phyloP scores from a whole-genome alignment of 495 filamentous ascomycete genomes.

The Trichoderma reesei region DNA sequence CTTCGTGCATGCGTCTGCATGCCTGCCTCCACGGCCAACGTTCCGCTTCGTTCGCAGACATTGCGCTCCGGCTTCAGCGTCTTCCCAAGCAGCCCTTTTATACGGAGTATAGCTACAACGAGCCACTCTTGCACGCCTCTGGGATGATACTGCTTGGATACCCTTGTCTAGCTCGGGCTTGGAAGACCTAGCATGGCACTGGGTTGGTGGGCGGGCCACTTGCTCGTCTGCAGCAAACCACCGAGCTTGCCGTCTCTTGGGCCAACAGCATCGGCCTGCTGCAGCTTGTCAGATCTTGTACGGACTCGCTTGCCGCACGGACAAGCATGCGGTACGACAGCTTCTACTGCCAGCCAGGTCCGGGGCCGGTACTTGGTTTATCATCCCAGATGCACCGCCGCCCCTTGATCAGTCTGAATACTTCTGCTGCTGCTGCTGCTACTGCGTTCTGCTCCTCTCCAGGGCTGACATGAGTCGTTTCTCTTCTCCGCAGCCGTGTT shows the following conservation, averaged over 20 bases:
- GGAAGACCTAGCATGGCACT: background rate
- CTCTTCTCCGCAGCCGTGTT: background rate
- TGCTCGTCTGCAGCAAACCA: constrained; percentile 7
- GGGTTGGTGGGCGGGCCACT: constrained; percentile 1
- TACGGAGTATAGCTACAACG: background rate
- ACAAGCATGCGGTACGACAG: background rate
- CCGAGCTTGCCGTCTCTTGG: constrained; percentile 3
- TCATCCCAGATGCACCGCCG: constrained; percentile 3
- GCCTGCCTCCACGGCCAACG: constrained; percentile 1
- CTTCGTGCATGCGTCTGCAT: constrained; percentile 5
- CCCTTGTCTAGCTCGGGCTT: background rate
- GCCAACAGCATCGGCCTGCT: constrained; percentile 6
- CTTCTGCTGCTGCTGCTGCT: background rate
- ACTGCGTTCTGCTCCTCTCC: background rate
- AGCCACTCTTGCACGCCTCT: background rate
- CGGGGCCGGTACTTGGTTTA: constrained; percentile 7
- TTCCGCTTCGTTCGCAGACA: constrained; percentile 5
- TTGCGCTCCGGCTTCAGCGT: background rate
- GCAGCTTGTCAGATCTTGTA: constrained; percentile 9
- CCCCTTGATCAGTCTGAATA: background rate
- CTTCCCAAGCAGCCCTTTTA: background rate
- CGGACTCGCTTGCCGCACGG: constrained; percentile 4
- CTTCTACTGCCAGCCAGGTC: background rate
- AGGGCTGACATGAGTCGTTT: constrained; percentile 8
- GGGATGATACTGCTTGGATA: constrained; percentile 3